These are phyloP conservation scores for Rubus idaeus DNA, from an alignment of 306 rosid genomes.

Conservation along the genomic window DNA sequence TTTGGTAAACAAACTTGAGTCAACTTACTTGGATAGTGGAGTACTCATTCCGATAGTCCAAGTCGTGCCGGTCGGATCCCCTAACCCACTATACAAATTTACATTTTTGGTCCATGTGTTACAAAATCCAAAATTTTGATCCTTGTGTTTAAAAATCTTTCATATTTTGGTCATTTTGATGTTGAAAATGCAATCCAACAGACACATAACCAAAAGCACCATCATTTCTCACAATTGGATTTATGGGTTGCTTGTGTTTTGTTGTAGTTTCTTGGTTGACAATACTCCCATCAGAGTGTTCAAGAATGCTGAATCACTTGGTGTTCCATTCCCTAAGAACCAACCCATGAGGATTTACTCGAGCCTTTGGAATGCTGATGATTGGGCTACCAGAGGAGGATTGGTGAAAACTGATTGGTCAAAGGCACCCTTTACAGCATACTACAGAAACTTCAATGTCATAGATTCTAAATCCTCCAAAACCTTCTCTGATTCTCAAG, in stretches of 20 bases:
- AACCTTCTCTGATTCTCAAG: conserved; percentile 34
- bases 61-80: neutral
- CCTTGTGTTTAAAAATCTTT: no score
- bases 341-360: conserved; percentile 77
- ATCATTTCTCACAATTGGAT: neutral
- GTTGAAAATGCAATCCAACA: neutral
- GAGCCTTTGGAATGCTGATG: conserved; percentile 77
- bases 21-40: neutral
- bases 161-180: neutral
- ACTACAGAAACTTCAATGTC: conserved; percentile 70
- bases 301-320: conserved; percentile 58
- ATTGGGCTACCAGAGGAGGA: conserved; percentile 91
- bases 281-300: conserved; percentile 73
- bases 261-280: conserved; percentile 72
- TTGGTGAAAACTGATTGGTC: conserved; percentile 83
- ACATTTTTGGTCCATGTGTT: neutral
- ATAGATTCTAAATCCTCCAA: conserved; percentile 31
- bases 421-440: conserved; percentile 79
- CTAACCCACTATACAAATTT: neutral
- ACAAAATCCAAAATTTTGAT: no score
- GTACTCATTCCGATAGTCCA: neutral
- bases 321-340: conserved; percentile 75
- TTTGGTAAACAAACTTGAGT: neutral
- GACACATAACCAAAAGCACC: neutral
- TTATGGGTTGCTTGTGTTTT: neutral